Evolutionary conservation across 257 asterid species (phyloP).

Genomic region (Scutellaria minor): DNA sequence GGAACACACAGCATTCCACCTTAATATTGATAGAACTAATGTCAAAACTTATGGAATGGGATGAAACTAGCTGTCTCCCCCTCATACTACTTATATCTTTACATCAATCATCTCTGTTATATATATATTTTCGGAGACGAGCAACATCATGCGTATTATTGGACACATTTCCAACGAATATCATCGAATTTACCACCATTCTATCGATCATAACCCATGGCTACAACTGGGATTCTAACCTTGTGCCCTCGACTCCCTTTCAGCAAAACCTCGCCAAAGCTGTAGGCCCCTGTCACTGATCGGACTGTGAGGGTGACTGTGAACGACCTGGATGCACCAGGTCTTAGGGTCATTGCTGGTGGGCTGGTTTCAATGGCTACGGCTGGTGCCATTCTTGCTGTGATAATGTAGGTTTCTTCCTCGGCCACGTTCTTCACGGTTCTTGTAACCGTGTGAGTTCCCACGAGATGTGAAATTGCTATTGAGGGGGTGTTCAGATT

Average conservation of each 20-base stretch:
- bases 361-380: slow-evolving; percentile 86
- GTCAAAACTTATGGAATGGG: slow-evolving; percentile 57
- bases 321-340: slow-evolving; percentile 68
- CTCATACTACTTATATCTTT: slow-evolving; percentile 52
- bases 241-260: slow-evolving; percentile 94
- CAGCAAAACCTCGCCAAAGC: slow-evolving; percentile 88
- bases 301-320: slow-evolving; percentile 76
- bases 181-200: slow-evolving; percentile 31
- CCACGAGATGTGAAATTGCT: slow-evolving; percentile 85
- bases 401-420: slow-evolving; percentile 89
- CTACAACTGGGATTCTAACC: slow-evolving; percentile 88
- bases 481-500: slow-evolving; percentile 89
- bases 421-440: slow-evolving; percentile 80
- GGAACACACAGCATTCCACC: slow-evolving; percentile 55
- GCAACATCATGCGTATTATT: slow-evolving; percentile 48
- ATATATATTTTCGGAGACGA: slow-evolving; percentile 39
- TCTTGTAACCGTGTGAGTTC: slow-evolving; percentile 78
- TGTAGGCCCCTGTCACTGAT: slow-evolving; percentile 74
- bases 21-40: slow-evolving; percentile 43
- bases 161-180: slow-evolving; percentile 50
- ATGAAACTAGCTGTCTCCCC: slow-evolving; percentile 45
- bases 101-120: slow-evolving; percentile 35
- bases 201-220: slow-evolving; percentile 78
- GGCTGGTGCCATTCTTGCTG: slow-evolving; percentile 89
- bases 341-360: slow-evolving; percentile 93